Evolutionary conservation across 345 rosid species (phyloP), one percentile per base, ranked within the genome.

Genomic region (Linum tenue): DNA sequence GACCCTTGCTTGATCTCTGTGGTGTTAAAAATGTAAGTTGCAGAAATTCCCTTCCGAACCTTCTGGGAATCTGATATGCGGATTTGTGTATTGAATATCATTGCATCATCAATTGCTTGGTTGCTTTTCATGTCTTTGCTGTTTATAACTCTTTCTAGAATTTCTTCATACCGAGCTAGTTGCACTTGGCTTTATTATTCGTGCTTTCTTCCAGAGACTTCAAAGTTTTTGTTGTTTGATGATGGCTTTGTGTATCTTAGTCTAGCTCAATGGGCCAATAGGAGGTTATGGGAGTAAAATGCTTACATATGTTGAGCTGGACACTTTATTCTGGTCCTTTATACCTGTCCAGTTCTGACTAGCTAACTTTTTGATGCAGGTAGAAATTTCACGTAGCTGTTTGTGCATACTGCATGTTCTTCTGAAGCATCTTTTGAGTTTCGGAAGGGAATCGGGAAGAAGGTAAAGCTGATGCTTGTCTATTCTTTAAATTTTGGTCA

Each of bases 1-100:
- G 76, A 74, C 83, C 96, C 12, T 76, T 94, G 41, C 72, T 90
- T 73, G 84, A 80, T 76, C 90, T 88, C 39, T 94, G 95, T 64
- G 37, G 66, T 31, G 74, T 65, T 41, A 79, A 74, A 64, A 86
- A 86, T 80, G 99, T 90, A 74, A 75, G 96, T 76, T 57, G 22
- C 61, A 48, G 31, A 50, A 48, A 22, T 56, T 44, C 58, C 36
- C 42, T 57, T 63, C 55, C 60, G 66, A 42, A 9, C 11, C 5
- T 38, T 37, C 22, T 59, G 22, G 10, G 4, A 11, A 2, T n/a
- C 15, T 42, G 2, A 56, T 35, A 56, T 56, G 22, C 31, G 31
- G 31, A 22, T 22, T 22, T 22, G 59, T 56, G 7, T 56, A 56
- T 56, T n/a, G 22, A n/a, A 43, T 22, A 22, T 22, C 50, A 7